A percentile compares a stretch with the other conserved stretches of the same genome.
phyloP scores from a whole-genome alignment of 2,329 filamentous ascomycete genomes.

The Golovinomyces cichoracearum region DNA sequence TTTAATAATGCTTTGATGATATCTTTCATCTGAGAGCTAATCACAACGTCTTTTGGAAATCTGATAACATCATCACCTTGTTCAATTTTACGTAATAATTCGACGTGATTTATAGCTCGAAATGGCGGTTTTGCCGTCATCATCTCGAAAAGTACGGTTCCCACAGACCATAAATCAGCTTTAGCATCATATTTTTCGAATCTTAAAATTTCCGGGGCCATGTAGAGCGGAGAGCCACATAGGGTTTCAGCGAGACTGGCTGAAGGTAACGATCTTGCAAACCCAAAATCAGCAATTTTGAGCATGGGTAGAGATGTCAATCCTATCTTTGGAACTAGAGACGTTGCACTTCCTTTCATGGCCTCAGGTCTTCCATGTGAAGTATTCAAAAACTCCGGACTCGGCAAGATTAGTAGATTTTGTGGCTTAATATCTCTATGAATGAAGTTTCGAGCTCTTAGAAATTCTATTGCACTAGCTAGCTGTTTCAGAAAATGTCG shows the following conservation, averaged over 20 bases:
- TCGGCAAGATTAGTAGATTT: constrained; percentile 73
- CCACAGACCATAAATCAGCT: constrained; percentile 91
- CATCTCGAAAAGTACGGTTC: constrained; percentile 91
- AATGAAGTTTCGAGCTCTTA: constrained; percentile 63
- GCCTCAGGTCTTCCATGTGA: constrained; percentile 32
- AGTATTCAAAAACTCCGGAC: constrained; percentile 40
- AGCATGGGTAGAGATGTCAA: constrained; percentile 74
- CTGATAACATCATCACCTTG: constrained; percentile 61
- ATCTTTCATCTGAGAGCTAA: constrained; percentile 52
- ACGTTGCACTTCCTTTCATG: constrained; percentile 51
- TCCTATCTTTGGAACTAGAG: constrained; percentile 55
- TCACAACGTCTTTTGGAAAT: constrained; percentile 47
- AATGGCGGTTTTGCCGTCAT: constrained; percentile 74
- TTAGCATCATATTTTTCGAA: constrained; percentile 97
- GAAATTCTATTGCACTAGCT: constrained; percentile 68
- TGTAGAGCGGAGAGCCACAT: constrained; percentile 89
- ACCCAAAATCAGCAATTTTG: constrained; percentile 97
- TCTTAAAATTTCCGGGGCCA: constrained; percentile 90
- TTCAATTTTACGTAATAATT: constrained; percentile 77
- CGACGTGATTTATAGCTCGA: constrained; percentile 77
- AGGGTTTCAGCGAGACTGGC: constrained; percentile 87
- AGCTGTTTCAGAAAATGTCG: constrained; percentile 93
- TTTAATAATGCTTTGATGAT: constrained; percentile 62
- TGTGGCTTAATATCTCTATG: constrained; percentile 96
- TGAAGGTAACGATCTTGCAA: constrained; percentile 69